These are phyloP conservation scores for Phialemoniopsis sp. DNA, from an alignment of 2,329 filamentous ascomycete species.

Conservation along the genomic window DNA sequence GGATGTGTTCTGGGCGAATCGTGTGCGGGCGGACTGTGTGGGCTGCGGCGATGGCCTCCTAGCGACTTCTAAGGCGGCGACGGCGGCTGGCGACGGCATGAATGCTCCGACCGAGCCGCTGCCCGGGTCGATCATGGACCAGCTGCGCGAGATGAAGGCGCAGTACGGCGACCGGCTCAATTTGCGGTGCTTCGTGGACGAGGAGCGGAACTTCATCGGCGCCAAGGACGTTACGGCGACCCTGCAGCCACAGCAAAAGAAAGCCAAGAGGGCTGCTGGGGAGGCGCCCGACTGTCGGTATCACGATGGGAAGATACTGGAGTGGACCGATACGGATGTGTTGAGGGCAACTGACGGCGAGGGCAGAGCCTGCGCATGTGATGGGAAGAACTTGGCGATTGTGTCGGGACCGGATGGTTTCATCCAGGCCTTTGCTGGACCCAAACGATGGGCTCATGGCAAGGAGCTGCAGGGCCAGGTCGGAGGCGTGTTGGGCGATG, in stretches of 20 bases:
- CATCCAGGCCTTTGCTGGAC: slow-evolving; percentile 72
- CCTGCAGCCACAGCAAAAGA: slow-evolving; percentile 10
- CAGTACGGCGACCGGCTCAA: slow-evolving; percentile 49
- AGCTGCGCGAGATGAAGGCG: slow-evolving; percentile 60
- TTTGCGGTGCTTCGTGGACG: slow-evolving; percentile 78
- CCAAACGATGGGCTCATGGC: slow-evolving; percentile 72
- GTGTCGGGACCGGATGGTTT: slow-evolving; percentile 92
- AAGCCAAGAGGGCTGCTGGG: slow-evolving; percentile 1
- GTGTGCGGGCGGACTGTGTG: slow-evolving; percentile 59
- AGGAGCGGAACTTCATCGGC: slow-evolving; percentile 67
- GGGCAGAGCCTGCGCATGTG: slow-evolving; percentile 17
- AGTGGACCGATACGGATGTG: background rate
- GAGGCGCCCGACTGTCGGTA: slow-evolving; percentile 13
- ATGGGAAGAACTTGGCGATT: slow-evolving; percentile 61
- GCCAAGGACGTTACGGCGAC: slow-evolving; percentile 7
- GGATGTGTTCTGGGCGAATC: slow-evolving; percentile 79
- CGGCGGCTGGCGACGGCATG: slow-evolving; percentile 6
- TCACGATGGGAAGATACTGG: slow-evolving; percentile 18
- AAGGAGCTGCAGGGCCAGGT: slow-evolving; percentile 71
- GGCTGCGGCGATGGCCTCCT: slow-evolving; percentile 51
- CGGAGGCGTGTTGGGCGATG: slow-evolving; percentile 59
- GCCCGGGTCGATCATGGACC: slow-evolving; percentile 49
- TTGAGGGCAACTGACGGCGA: slow-evolving; percentile 20
- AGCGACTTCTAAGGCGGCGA: slow-evolving; percentile 12
- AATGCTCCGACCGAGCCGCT: slow-evolving; percentile 12